These are phyloP conservation scores for Dunaliella salina DNA, from an alignment of 163 green algal genomes.

Conservation along the genomic window DNA sequence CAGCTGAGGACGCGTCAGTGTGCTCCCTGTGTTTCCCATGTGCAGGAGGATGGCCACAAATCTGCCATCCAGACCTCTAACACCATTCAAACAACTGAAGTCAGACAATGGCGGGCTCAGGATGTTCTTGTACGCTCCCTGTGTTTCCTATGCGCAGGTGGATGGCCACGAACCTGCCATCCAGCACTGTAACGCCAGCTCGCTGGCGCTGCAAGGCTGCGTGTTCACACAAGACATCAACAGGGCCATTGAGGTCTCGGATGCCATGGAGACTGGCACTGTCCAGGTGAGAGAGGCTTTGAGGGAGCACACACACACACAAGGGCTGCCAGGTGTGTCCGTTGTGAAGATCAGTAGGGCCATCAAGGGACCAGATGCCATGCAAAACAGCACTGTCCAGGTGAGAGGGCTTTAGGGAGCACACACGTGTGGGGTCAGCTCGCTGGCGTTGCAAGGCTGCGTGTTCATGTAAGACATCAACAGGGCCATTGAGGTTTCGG, in stretches of 20 bases:
- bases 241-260: constrained; percentile 73
- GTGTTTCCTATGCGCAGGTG: not conserved
- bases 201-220: constrained; percentile 86
- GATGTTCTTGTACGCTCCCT: no score
- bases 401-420: not conserved
- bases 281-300: constrained; percentile 52
- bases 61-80: constrained; percentile 87
- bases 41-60: constrained; percentile 33
- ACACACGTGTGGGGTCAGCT: no score
- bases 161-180: constrained; percentile 66
- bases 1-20: no score
- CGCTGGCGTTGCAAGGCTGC: no score
- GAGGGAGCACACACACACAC: no score
- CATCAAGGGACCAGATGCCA: constrained; percentile 78
- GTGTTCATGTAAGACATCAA: no score
- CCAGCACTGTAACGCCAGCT: constrained; percentile 81
- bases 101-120: no score
- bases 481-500: constrained; percentile 73
- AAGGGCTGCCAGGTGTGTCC: no score
- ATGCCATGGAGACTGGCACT: constrained; percentile 93
- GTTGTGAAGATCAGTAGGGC: constrained; percentile 74
- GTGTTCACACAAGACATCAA: constrained; percentile 92
- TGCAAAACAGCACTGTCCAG: constrained; percentile 93
- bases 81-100: constrained; percentile 30
- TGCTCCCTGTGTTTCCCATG: no score